Percentiles rank a stretch among this genome's conserved stretches.
Evolutionary conservation across 192 early-diverging fungal species (phyloP).

Genomic region (Coemansia sp.): DNA sequence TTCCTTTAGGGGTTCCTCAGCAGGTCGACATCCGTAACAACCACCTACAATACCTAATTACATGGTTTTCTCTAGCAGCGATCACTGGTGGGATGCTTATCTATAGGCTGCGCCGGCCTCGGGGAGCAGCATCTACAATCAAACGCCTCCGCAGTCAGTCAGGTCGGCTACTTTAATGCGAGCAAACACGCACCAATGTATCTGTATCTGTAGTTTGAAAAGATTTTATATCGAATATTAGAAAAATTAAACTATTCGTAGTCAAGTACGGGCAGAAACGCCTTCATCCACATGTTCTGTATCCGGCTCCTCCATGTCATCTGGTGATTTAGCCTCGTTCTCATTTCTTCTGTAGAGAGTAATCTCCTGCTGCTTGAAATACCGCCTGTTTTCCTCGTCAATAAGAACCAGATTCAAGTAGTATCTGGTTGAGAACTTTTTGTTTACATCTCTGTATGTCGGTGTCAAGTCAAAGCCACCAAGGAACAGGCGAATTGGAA

Average conservation of each 20-base stretch:
- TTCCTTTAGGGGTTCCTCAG: conserved; percentile 70
- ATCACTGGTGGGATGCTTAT: conserved; percentile 69
- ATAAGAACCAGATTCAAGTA: conserved; percentile 97
- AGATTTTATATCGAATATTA: neutral
- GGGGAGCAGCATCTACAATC: conserved; percentile 25
- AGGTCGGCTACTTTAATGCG: conserved; percentile 20
- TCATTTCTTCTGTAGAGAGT: conserved; percentile 70
- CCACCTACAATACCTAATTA: conserved; percentile 84
- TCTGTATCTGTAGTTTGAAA: too few relatives aligned
- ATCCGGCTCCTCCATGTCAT: conserved; percentile 2
- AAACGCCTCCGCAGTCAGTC: conserved; percentile 40
- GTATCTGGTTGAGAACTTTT: conserved; percentile 98
- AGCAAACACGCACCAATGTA: conserved; percentile 1
- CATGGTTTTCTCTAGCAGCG: conserved; percentile 77
- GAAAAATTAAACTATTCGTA: too few relatives aligned
- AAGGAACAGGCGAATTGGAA: conserved; percentile 96
- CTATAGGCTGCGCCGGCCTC: conserved; percentile 59
- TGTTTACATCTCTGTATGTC: conserved; percentile 98
- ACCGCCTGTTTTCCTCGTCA: conserved; percentile 97
- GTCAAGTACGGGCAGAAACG: too few relatives aligned
- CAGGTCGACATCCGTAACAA: conserved; percentile 79
- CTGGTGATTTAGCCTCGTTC: conserved; percentile 20
- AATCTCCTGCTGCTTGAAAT: conserved; percentile 99
- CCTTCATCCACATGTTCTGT: neutral
- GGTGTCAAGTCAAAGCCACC: conserved; percentile 97